These are phyloP conservation scores for Neurospora sublineolata DNA, from an alignment of 495 filamentous ascomycete species.

Conservation along the genomic window DNA sequence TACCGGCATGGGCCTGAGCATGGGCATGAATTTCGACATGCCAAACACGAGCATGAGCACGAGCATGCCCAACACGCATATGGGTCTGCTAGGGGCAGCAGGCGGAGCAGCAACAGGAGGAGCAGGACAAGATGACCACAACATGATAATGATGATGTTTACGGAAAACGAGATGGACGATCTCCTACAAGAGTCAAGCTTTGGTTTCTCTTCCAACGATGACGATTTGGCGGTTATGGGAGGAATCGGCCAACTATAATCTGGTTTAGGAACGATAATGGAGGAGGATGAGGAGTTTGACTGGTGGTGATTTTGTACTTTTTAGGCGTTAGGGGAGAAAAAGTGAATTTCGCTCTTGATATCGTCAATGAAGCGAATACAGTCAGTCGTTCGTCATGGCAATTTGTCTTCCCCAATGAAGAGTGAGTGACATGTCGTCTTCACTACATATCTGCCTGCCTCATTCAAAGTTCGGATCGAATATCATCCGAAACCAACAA, in stretches of 20 bases:
- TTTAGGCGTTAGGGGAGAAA: not conserved
- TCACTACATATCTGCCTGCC: too few species aligned
- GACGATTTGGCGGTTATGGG: not conserved
- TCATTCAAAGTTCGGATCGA: too few species aligned
- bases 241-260: not conserved
- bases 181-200: slow-evolving; percentile 26
- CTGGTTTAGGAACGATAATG: not conserved
- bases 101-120: not conserved
- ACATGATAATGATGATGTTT: slow-evolving; percentile 21
- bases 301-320: not conserved
- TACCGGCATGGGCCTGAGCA: not conserved
- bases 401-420: not conserved
- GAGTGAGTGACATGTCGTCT: not conserved
- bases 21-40: not conserved
- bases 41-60: not conserved
- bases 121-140: slow-evolving; percentile 1
- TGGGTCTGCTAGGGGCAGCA: not conserved
- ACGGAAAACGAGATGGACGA: slow-evolving; percentile 28
- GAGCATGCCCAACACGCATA: not conserved
- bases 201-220: slow-evolving; percentile 13
- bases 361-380: not conserved
- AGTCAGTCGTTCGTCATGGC: not conserved
- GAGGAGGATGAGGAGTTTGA: slow-evolving; percentile 3
- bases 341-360: not conserved
- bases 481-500: too few species aligned